These are phyloP conservation scores for Puya raimondii DNA, from an alignment of 176 grass and related monocot genomes.

Conservation along the genomic window DNA sequence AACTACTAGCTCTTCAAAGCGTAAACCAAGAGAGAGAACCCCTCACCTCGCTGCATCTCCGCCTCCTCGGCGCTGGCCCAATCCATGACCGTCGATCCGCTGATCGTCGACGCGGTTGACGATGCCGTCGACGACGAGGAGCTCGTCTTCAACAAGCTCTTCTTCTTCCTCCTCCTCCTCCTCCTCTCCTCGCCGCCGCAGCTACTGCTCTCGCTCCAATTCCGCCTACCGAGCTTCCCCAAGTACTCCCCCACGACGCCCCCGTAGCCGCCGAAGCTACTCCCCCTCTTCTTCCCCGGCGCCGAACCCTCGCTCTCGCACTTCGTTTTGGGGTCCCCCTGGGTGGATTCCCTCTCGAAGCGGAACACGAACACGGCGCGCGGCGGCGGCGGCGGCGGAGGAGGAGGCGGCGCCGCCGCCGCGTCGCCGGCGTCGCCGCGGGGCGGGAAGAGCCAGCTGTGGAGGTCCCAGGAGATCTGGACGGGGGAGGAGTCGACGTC, in stretches of 20 bases:
- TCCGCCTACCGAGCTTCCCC: slow-evolving; percentile 26
- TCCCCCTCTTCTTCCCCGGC: slow-evolving; percentile 18
- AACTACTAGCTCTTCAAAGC: slow-evolving; percentile 55
- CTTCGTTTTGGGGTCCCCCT: slow-evolving; percentile 18
- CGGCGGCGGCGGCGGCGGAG: slow-evolving; percentile 24
- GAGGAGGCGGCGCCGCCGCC: background rate
- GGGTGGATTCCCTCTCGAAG: slow-evolving; percentile 35
- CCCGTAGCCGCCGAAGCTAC: slow-evolving; percentile 25
- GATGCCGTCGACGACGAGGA: slow-evolving; percentile 60
- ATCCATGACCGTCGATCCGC: slow-evolving; percentile 72
- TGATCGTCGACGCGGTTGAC: slow-evolving; percentile 49
- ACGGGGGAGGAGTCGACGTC: slow-evolving; percentile 50
- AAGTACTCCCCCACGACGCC: slow-evolving; percentile 32
- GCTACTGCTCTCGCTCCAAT: slow-evolving; percentile 72
- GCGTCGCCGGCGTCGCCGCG: slow-evolving; percentile 15
- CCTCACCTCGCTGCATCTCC: slow-evolving; percentile 51
- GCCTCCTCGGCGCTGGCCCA: slow-evolving; percentile 75
- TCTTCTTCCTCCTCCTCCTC: slow-evolving; percentile 24
- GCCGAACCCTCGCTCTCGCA: slow-evolving; percentile 10
- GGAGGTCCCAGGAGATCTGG: slow-evolving; percentile 82
- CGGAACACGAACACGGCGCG: slow-evolving; percentile 83
- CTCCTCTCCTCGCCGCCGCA: slow-evolving; percentile 32
- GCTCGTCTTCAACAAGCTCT: slow-evolving; percentile 41
- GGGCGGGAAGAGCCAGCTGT: slow-evolving; percentile 76
- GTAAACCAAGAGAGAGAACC: slow-evolving; percentile 71